Percentiles rank a stretch among this genome's conserved stretches.
These are phyloP conservation scores for Gremmenia infestans DNA, from an alignment of 2,329 filamentous ascomycete species.

Conservation along the genomic window DNA sequence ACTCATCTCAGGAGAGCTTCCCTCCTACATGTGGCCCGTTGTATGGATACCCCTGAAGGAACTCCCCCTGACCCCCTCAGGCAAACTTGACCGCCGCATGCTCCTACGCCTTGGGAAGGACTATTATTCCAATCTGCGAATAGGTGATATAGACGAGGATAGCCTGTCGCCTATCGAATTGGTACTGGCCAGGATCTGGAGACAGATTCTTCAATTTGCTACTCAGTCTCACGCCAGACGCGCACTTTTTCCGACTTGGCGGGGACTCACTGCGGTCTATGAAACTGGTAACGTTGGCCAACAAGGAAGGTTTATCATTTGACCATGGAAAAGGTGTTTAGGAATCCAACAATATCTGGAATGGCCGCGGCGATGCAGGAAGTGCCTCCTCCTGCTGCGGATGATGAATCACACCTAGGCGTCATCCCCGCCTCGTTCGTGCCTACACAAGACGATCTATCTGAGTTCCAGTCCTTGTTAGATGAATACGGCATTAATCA, in stretches of 20 bases:
- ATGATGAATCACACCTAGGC: background rate
- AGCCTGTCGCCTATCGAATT: no score
- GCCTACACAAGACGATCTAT: background rate
- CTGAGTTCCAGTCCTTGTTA: background rate
- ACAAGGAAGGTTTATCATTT: no score
- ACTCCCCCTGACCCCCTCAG: slow-evolving; percentile 27
- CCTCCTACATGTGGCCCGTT: slow-evolving; percentile 3
- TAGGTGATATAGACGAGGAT: slow-evolving; percentile 16
- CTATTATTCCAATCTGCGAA: slow-evolving; percentile 28
- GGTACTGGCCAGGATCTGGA: slow-evolving; percentile 34
- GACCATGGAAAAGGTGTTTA: no score
- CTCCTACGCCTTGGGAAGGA: slow-evolving; percentile 39
- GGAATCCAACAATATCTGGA: no score
- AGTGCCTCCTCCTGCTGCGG: background rate
- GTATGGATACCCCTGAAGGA: slow-evolving; percentile 1
- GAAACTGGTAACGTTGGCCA: background rate
- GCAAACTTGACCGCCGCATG: slow-evolving; percentile 34
- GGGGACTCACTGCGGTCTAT: slow-evolving; percentile 34
- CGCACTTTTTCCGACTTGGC: slow-evolving; percentile 32
- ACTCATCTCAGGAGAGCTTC: background rate
- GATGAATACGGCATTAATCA: background rate
- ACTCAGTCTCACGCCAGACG: slow-evolving; percentile 35
- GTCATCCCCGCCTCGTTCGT: background rate
- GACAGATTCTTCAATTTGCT: slow-evolving; percentile 39
- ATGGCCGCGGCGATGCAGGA: no score